Conservation (phyloP, 1,284 basidiomycete genomes). For the Phellinidium pouzarii region DNA sequence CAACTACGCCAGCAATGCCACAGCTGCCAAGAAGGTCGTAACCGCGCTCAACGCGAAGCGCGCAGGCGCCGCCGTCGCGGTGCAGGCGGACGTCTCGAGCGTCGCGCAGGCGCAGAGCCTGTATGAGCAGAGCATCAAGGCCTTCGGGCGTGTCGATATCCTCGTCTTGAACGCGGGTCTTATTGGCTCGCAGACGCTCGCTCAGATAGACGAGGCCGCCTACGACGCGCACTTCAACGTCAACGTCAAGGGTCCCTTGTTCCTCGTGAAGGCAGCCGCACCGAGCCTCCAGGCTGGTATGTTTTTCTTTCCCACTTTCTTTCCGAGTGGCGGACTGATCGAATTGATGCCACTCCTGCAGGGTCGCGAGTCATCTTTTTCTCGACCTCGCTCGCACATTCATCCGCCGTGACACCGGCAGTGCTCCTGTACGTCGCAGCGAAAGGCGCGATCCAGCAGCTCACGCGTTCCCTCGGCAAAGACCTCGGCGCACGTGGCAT, state of each 20-base stretch:
- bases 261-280: slow-evolving; percentile 43
- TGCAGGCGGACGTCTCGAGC: slow-evolving; percentile 42
- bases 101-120: slow-evolving; percentile 13
- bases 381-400: slow-evolving; percentile 42
- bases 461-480: slow-evolving; percentile 52
- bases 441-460: slow-evolving; percentile 54
- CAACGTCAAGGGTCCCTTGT: slow-evolving; percentile 54
- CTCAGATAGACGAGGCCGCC: slow-evolving; percentile 42
- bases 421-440: slow-evolving; percentile 45
- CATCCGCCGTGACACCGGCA: slow-evolving; percentile 39
- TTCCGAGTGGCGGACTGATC: background rate
- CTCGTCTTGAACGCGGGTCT: slow-evolving; percentile 49
- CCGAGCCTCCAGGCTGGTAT: slow-evolving; percentile 38
- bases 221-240: slow-evolving; percentile 43
- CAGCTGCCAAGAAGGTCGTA: slow-evolving; percentile 40
- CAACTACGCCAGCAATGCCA: slow-evolving; percentile 40
- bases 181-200: slow-evolving; percentile 40
- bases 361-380: slow-evolving; percentile 52
- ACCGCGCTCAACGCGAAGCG: slow-evolving; percentile 35
- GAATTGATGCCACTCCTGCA: slow-evolving; percentile 16
- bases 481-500: slow-evolving; percentile 46
- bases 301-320: slow-evolving; percentile 18
- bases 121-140: slow-evolving; percentile 37
- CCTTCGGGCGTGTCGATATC: slow-evolving; percentile 48
- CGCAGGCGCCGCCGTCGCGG: slow-evolving; percentile 41